Percentiles rank a stretch among this genome's conserved stretches.
Conservation (phyloP, 345 rosid genomes). For the Aethionema arabicum region DNA sequence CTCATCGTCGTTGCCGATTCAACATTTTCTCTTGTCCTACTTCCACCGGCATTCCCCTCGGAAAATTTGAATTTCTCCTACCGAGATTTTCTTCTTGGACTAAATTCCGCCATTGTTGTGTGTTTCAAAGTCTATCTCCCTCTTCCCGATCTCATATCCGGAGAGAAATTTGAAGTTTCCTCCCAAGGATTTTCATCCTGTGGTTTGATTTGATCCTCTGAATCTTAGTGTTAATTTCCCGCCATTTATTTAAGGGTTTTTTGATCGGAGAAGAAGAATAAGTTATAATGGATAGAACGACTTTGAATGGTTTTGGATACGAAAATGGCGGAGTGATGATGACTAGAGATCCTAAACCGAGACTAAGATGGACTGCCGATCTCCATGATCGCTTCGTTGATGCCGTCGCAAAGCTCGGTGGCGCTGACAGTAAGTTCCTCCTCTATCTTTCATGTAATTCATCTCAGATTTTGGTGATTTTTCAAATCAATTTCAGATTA, state of each 20-base stretch:
- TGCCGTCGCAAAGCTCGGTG: slow-evolving; percentile 50
- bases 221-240: slow-evolving; percentile 17
- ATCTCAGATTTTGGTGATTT: neutral
- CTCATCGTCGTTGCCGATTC: neutral
- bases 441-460: neutral
- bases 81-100: neutral
- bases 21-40: neutral
- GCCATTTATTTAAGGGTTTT: slow-evolving; percentile 19
- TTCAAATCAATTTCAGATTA: slow-evolving; percentile 10
- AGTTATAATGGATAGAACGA: slow-evolving; percentile 46
- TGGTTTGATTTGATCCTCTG: neutral
- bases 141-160: neutral
- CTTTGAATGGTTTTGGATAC: slow-evolving; percentile 36
- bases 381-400: slow-evolving; percentile 47
- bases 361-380: slow-evolving; percentile 43
- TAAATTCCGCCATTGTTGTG: neutral
- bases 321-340: slow-evolving; percentile 66
- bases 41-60: slow-evolving; percentile 15
- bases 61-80: neutral
- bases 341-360: slow-evolving; percentile 89
- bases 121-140: slow-evolving; percentile 1
- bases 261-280: neutral
- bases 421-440: slow-evolving; percentile 45
- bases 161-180: slow-evolving; percentile 3
- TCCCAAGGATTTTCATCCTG: neutral